These are phyloP conservation scores for Metschnikowia picachoensis DNA, from an alignment of 805 yeast species.

Conservation along the genomic window DNA sequence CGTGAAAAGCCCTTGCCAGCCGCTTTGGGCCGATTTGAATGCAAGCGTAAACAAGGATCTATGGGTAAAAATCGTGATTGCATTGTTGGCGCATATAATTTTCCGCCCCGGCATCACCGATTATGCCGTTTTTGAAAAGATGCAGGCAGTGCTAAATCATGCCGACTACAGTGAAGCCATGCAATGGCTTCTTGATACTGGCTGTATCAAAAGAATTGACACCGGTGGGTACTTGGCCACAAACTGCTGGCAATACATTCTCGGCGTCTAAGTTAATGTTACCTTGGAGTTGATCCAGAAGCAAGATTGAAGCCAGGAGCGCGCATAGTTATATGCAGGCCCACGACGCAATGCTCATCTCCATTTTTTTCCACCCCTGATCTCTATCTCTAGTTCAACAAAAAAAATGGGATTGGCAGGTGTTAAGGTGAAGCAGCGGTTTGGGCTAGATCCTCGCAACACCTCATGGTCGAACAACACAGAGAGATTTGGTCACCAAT, in stretches of 20 bases:
- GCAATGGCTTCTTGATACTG: conserved; percentile 40
- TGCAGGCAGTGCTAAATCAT: conserved; percentile 28
- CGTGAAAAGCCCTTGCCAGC: conserved; percentile 56
- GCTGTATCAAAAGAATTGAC: conserved; percentile 31
- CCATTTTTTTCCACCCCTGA: neutral
- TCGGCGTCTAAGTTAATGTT: conserved; percentile 23
- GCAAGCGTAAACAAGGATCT: conserved; percentile 56
- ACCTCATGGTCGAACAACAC: conserved; percentile 91
- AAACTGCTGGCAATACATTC: conserved; percentile 43
- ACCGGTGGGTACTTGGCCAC: conserved; percentile 42
- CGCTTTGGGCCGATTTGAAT: conserved; percentile 65
- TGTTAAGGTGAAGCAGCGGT: conserved; percentile 71
- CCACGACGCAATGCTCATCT: neutral
- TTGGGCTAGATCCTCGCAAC: conserved; percentile 91
- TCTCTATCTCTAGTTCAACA: neutral
- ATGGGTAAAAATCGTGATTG: conserved; percentile 56
- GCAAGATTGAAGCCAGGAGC: neutral
- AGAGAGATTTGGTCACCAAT: conserved; percentile 81
- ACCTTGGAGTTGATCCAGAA: neutral
- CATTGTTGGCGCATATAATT: conserved; percentile 36
- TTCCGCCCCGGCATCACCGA: conserved; percentile 37
- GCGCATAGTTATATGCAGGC: neutral
- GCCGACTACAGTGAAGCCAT: conserved; percentile 29
- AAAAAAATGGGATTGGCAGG: conserved; percentile 81
- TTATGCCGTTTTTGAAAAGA: conserved; percentile 20